Conservation (phyloP, 768 basidiomycete genomes). For the Leucocoprinus leucothites region DNA sequence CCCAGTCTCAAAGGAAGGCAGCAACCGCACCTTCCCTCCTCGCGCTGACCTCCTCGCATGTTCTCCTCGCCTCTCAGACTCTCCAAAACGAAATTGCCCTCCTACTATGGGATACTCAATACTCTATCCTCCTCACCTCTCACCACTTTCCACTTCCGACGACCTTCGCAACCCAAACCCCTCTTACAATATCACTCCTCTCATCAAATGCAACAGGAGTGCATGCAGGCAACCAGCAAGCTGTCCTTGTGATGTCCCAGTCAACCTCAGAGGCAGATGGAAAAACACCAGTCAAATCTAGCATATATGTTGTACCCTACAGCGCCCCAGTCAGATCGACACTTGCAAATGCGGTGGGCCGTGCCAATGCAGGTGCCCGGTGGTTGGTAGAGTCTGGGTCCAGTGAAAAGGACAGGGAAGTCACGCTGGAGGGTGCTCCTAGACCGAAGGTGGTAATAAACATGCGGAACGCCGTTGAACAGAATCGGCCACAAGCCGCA, state of each 20-base stretch:
- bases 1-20: slow-evolving; percentile 17
- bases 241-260: slow-evolving; percentile 46
- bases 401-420: slow-evolving; percentile 3
- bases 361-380: slow-evolving; percentile 31
- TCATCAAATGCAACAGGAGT: slow-evolving; percentile 14
- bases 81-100: slow-evolving; percentile 44
- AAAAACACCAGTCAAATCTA: slow-evolving; percentile 32
- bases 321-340: slow-evolving; percentile 52
- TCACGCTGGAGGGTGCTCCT: slow-evolving; percentile 16
- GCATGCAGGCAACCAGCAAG: slow-evolving; percentile 34
- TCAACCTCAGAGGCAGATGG: slow-evolving; percentile 17
- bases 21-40: slow-evolving; percentile 23
- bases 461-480: slow-evolving; percentile 38
- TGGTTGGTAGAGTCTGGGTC: slow-evolving; percentile 38
- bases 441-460: slow-evolving; percentile 30
- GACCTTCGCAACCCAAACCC: slow-evolving; percentile 23
- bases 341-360: slow-evolving; percentile 62
- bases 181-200: slow-evolving; percentile 20
- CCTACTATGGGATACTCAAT: slow-evolving; percentile 69
- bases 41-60: slow-evolving; percentile 54
- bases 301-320: slow-evolving; percentile 58
- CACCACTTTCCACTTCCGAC: slow-evolving; percentile 50
- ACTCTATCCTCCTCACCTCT: slow-evolving; percentile 58
- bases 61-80: slow-evolving; percentile 46
- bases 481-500: slow-evolving; percentile 46